Evolutionary conservation across 805 yeast genomes (phyloP).

Genomic region (Hanseniaspora vineae): DNA sequence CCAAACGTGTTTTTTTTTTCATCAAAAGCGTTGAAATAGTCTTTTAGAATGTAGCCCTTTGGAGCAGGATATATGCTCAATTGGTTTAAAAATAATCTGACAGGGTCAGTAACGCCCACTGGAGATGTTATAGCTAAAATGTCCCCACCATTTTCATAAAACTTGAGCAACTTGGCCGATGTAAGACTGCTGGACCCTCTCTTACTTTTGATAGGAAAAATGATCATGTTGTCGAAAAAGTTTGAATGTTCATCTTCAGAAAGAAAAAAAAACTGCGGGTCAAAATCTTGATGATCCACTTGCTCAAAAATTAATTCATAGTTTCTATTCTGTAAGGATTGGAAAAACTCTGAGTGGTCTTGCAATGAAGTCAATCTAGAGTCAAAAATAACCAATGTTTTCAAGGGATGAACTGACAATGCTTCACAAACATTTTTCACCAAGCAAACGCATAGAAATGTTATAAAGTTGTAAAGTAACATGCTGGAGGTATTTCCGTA

Average conservation of each 20-base stretch:
- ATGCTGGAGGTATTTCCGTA: too few species aligned
- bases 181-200: conserved; percentile 27
- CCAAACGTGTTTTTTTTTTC: conserved; percentile 6
- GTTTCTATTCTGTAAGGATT: conserved; percentile 22
- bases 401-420: conserved; percentile 14
- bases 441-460: neutral
- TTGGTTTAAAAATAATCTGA: conserved; percentile 58
- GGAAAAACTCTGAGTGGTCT: conserved; percentile 18
- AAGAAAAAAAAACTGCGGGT: conserved; percentile 14
- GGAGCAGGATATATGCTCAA: conserved; percentile 80
- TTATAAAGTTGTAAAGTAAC: neutral
- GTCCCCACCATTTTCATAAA: conserved; percentile 59
- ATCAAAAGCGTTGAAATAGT: conserved; percentile 39
- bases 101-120: conserved; percentile 40
- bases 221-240: conserved; percentile 40
- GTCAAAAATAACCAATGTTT: conserved; percentile 24
- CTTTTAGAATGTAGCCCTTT: conserved; percentile 47
- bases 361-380: conserved; percentile 16
- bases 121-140: conserved; percentile 49
- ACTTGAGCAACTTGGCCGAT: conserved; percentile 41
- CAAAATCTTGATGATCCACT: conserved; percentile 14
- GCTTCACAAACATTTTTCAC: conserved; percentile 5
- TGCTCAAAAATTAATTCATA: conserved; percentile 19
- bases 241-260: conserved; percentile 26
- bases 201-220: conserved; percentile 49